phyloP scores from a whole-genome alignment of 2,329 filamentous ascomycete genomes.

The Fusarium sp. region DNA sequence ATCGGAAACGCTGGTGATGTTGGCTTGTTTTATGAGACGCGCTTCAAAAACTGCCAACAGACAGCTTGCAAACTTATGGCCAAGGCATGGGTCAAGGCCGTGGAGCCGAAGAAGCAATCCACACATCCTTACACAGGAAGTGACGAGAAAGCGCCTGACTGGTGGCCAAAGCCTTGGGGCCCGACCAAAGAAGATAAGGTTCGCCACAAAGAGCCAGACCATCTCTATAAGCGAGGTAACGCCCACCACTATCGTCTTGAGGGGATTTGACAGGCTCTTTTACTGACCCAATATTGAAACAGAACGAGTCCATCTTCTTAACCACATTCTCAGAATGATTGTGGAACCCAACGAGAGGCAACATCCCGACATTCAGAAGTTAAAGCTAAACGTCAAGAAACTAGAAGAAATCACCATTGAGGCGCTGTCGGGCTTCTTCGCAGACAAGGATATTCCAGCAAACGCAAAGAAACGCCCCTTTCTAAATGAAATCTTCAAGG shows the following conservation, averaged over 20 bases:
- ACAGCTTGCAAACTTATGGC: slow-evolving; percentile 77
- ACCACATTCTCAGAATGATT: slow-evolving; percentile 70
- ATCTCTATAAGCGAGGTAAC: slow-evolving; percentile 74
- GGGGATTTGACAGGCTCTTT: background rate
- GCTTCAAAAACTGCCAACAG: slow-evolving; percentile 76
- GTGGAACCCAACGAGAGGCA: slow-evolving; percentile 62
- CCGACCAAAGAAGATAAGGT: slow-evolving; percentile 64
- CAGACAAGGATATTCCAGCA: slow-evolving; percentile 62
- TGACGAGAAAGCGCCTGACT: slow-evolving; percentile 70
- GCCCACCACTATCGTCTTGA: background rate
- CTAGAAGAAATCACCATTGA: slow-evolving; percentile 70
- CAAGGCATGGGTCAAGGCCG: slow-evolving; percentile 80
- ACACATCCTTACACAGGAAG: slow-evolving; percentile 78
- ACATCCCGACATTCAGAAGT: slow-evolving; percentile 64
- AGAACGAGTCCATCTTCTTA: slow-evolving; percentile 70
- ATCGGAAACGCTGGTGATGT: slow-evolving; percentile 67
- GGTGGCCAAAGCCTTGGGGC: slow-evolving; percentile 73
- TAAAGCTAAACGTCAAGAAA: slow-evolving; percentile 65
- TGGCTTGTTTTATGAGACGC: slow-evolving; percentile 69
- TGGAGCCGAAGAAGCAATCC: slow-evolving; percentile 82
- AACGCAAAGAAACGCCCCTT: slow-evolving; percentile 67
- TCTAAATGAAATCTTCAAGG: slow-evolving; percentile 70
- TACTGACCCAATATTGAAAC: slow-evolving; percentile 16
- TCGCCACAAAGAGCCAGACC: slow-evolving; percentile 78
- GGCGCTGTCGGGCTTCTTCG: slow-evolving; percentile 67